phyloP scores from a whole-genome alignment of 805 yeast species.

The Monosporozyma unispora region DNA sequence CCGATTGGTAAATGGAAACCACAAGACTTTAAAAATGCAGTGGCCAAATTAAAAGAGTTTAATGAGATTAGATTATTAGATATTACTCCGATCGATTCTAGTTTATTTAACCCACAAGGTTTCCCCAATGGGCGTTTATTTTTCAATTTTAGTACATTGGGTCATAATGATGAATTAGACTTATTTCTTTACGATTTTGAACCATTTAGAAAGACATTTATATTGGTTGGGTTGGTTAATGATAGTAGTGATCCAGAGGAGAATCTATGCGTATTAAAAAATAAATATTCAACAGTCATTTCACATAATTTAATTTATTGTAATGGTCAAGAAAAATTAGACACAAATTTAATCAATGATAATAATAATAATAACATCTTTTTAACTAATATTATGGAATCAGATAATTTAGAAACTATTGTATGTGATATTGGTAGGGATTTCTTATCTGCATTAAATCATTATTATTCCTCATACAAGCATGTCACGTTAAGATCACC shows the following conservation, averaged over 20 bases:
- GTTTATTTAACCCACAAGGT: constrained; percentile 71
- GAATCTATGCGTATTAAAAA: constrained; percentile 33
- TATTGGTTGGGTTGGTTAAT: constrained; percentile 43
- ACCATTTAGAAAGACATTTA: constrained; percentile 72
- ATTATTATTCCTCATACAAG: constrained; percentile 61
- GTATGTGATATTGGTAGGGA: constrained; percentile 64
- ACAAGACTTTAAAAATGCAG: constrained; percentile 33
- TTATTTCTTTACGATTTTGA: constrained; percentile 78
- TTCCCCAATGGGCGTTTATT: constrained; percentile 70
- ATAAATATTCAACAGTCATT: constrained; percentile 24
- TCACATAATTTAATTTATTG: constrained; percentile 24
- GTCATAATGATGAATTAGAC: constrained; percentile 42
- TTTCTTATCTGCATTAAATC: constrained; percentile 55
- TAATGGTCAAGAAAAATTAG: constrained; percentile 2
- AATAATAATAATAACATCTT: constrained; percentile 8
- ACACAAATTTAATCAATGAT: constrained; percentile 1
- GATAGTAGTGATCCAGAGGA: constrained; percentile 19
- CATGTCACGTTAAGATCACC: constrained; percentile 82
- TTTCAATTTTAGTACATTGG: constrained; percentile 42
- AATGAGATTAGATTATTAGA: constrained; percentile 67
- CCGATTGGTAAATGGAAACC: constrained; percentile 49
- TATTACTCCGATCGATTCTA: constrained; percentile 53
- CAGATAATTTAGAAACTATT: constrained; percentile 44
- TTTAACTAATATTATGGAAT: not conserved
- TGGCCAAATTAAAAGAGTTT: constrained; percentile 37